Evolutionary conservation across 805 yeast species (phyloP).

Genomic region (Kazachstania taianensis): DNA sequence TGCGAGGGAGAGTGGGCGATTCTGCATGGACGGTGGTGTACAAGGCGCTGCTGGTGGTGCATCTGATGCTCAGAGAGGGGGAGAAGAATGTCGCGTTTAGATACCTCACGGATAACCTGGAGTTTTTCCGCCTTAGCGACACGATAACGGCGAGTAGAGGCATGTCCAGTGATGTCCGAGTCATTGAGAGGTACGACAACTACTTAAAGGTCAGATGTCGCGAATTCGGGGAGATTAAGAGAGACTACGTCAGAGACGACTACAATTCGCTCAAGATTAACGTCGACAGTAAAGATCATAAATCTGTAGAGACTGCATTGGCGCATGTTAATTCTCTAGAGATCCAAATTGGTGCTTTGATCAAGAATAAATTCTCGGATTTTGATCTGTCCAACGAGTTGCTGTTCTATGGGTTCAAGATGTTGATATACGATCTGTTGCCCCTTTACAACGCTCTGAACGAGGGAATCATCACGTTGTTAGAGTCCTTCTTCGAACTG

Average conservation of each 20-base stretch:
- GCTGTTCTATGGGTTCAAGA: slow-evolving; percentile 70
- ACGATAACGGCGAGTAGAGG: slow-evolving; percentile 17
- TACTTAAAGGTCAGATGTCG: slow-evolving; percentile 61
- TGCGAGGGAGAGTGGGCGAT: slow-evolving; percentile 57
- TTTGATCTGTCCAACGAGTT: slow-evolving; percentile 79
- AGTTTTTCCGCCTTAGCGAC: slow-evolving; percentile 40
- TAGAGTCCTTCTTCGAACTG: slow-evolving; percentile 94
- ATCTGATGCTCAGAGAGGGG: slow-evolving; percentile 89
- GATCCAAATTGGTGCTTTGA: slow-evolving; percentile 63
- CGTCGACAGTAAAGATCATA: slow-evolving; percentile 37
- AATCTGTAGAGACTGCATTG: slow-evolving; percentile 62
- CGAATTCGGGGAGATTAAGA: slow-evolving; percentile 52
- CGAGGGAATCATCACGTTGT: slow-evolving; percentile 88
- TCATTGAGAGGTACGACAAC: slow-evolving; percentile 55
- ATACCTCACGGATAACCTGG: slow-evolving; percentile 42
- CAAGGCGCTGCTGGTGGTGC: slow-evolving; percentile 76
- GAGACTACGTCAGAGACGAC: slow-evolving; percentile 74
- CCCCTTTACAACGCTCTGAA: slow-evolving; percentile 81
- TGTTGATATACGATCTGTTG: slow-evolving; percentile 82
- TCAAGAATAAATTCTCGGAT: slow-evolving; percentile 67
- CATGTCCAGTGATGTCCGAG: slow-evolving; percentile 38
- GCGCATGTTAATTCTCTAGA: slow-evolving; percentile 77
- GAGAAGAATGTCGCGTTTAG: slow-evolving; percentile 62
- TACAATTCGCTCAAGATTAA: slow-evolving; percentile 37
- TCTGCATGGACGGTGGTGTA: slow-evolving; percentile 86